Conservation (phyloP, 768 basidiomycete species). For the Mycena capillaripes region DNA sequence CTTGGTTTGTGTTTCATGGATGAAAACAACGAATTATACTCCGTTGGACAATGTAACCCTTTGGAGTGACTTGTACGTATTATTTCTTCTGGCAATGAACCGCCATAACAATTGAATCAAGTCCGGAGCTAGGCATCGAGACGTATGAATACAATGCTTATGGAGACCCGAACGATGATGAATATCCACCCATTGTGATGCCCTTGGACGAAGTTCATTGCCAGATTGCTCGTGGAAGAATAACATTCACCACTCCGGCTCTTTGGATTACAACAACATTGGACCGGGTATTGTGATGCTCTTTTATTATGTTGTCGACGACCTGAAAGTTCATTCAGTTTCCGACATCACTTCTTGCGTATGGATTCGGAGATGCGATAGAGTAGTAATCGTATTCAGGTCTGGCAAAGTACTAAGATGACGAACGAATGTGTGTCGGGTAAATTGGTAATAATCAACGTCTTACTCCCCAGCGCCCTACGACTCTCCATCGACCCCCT, state of each 20-base stretch:
- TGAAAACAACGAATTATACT: background rate
- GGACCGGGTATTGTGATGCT: conserved; percentile 13
- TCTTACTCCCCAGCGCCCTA: background rate
- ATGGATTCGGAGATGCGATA: background rate
- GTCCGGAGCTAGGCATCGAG: conserved; percentile 39
- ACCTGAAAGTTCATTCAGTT: conserved; percentile 1
- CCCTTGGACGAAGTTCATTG: conserved; percentile 32
- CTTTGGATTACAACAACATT: conserved; percentile 41
- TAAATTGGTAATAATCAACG: background rate
- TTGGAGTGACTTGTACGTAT: background rate
- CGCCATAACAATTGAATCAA: conserved; percentile 1
- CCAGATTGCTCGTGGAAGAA: conserved; percentile 30
- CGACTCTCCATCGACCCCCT: no score
- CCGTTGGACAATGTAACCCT: conserved; percentile 1
- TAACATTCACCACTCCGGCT: conserved; percentile 16
- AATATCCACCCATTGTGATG: conserved; percentile 27
- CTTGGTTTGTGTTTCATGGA: conserved; percentile 4
- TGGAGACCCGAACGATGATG: background rate
- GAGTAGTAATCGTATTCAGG: background rate
- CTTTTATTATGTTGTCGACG: no score
- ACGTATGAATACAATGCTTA: conserved; percentile 32
- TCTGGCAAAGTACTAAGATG: background rate
- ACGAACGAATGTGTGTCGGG: background rate
- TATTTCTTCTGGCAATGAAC: background rate
- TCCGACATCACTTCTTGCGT: conserved; percentile 5